These are phyloP conservation scores for Lactifluus piperatus DNA, from an alignment of 768 basidiomycete species.

Conservation along the genomic window DNA sequence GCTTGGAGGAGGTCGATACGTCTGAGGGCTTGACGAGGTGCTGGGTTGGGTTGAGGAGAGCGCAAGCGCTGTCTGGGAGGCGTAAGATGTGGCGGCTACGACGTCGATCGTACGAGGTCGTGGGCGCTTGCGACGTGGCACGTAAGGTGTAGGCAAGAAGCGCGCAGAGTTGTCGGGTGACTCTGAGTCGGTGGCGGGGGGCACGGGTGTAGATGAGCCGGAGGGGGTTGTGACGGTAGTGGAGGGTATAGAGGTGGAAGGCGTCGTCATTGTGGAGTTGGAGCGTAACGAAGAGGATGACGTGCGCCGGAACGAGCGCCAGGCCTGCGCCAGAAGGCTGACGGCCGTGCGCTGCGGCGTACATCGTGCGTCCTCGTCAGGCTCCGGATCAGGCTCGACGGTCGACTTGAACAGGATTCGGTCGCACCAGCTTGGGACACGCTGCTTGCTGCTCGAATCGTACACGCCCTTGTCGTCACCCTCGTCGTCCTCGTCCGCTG, in stretches of 20 bases:
- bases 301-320: constrained; percentile 15
- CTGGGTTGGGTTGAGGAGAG: not conserved
- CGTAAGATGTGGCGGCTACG: not conserved
- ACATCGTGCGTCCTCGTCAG: constrained; percentile 31
- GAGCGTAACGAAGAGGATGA: constrained; percentile 14
- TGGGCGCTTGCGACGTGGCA: constrained; percentile 6
- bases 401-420: constrained; percentile 79
- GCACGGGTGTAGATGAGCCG: not conserved
- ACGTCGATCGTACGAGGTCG: constrained; percentile 17
- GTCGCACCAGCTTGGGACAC: constrained; percentile 87
- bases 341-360: constrained; percentile 25
- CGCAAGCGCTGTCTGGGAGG: not conserved
- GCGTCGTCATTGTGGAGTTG: not conserved
- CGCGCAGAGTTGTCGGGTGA: not conserved
- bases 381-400: constrained; percentile 38
- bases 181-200: not conserved
- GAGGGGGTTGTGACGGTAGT: not conserved
- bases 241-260: not conserved
- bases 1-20: not conserved
- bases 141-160: constrained; percentile 1
- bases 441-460: constrained; percentile 71
- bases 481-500: constrained; percentile 28
- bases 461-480: constrained; percentile 55
- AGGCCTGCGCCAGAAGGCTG: constrained; percentile 20
- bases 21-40: not conserved